These are phyloP conservation scores for Luvunga scandens DNA, from an alignment of 345 rosid genomes.

Conservation along the genomic window DNA sequence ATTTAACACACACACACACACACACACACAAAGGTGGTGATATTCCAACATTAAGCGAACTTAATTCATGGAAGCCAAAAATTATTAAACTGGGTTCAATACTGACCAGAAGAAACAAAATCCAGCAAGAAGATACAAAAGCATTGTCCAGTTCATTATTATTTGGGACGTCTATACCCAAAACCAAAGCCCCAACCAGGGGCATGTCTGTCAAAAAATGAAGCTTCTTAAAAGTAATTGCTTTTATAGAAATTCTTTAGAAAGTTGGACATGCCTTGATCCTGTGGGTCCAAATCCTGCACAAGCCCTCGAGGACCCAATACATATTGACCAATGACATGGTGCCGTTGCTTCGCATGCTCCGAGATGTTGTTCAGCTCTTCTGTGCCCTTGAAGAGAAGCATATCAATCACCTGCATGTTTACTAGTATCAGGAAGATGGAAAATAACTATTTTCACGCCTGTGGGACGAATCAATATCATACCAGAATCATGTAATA, in stretches of 20 bases:
- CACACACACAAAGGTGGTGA: not conserved
- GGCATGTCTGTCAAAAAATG: not conserved
- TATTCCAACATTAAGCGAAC: not conserved
- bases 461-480: not conserved
- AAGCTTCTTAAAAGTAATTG: constrained; percentile 66
- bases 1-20: no score
- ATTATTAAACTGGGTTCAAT: constrained; percentile 3
- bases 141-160: constrained; percentile 22
- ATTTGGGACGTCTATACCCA: constrained; percentile 18
- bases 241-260: constrained; percentile 82
- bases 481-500: not conserved
- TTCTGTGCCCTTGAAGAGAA: constrained; percentile 92
- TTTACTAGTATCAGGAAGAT: constrained; percentile 17
- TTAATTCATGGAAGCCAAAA: constrained; percentile 7
- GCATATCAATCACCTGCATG: constrained; percentile 88
- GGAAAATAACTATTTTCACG: not conserved
- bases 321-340: constrained; percentile 88
- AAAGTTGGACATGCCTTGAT: constrained; percentile 68
- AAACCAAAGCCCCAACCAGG: not conserved
- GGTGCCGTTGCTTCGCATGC: constrained; percentile 99
- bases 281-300: constrained; percentile 67
- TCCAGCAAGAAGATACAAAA: constrained; percentile 12
- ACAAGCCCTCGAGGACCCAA: constrained; percentile 62
- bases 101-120: not conserved
- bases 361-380: constrained; percentile 75